A percentile compares a stretch with the other conserved stretches of the same genome.
Evolutionary conservation across 768 basidiomycete species (phyloP).

Genomic region (Suillus ampliporus): DNA sequence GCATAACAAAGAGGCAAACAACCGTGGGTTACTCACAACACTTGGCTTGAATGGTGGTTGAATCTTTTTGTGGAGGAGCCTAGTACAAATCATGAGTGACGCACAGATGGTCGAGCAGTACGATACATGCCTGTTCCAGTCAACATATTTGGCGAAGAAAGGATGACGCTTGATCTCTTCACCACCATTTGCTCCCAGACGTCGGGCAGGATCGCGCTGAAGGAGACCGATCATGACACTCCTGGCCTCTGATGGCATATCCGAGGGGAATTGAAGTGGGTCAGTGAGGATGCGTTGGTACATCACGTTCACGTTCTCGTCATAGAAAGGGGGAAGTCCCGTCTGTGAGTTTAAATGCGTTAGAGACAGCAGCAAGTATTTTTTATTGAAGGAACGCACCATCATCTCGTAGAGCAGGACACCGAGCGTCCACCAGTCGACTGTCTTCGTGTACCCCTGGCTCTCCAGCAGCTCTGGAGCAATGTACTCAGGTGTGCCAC

Average conservation of each 20-base stretch:
- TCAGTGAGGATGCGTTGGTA: slow-evolving; percentile 95
- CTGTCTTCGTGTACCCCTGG: slow-evolving; percentile 96
- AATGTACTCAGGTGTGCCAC: slow-evolving; percentile 98
- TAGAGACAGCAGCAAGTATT: slow-evolving; percentile 2
- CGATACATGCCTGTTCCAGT: slow-evolving; percentile 75
- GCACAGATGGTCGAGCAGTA: slow-evolving; percentile 2
- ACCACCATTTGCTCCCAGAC: slow-evolving; percentile 91
- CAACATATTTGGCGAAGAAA: slow-evolving; percentile 93
- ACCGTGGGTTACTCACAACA: slow-evolving; percentile 62
- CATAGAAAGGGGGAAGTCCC: slow-evolving; percentile 97
- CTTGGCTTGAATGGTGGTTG: slow-evolving; percentile 98
- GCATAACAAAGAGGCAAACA: background rate
- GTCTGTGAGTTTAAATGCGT: slow-evolving; percentile 54
- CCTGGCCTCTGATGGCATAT: slow-evolving; percentile 86
- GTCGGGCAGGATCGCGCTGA: slow-evolving; percentile 83
- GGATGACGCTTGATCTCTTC: slow-evolving; percentile 96
- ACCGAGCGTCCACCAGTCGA: slow-evolving; percentile 99
- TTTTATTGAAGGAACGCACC: slow-evolving; percentile 47
- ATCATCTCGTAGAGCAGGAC: slow-evolving; percentile 98
- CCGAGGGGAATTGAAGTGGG: slow-evolving; percentile 89
- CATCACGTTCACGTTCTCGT: slow-evolving; percentile 98
- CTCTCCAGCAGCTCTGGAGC: slow-evolving; percentile 96
- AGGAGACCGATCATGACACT: slow-evolving; percentile 89
- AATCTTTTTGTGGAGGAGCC: slow-evolving; percentile 90
- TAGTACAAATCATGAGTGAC: slow-evolving; percentile 30